Conservation (phyloP, 257 asterid genomes). For the Fraxinus americana region DNA sequence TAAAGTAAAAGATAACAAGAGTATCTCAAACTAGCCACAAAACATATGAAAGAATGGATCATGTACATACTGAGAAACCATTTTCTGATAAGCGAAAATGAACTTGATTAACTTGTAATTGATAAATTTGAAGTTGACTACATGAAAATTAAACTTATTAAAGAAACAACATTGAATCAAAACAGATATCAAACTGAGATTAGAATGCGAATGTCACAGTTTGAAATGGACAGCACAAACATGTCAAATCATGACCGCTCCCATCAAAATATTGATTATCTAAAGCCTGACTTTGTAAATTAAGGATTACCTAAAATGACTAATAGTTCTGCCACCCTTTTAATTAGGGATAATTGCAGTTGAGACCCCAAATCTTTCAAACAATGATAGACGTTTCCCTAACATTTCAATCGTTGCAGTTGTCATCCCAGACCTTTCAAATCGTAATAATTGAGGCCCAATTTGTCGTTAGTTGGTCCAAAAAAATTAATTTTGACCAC, state of each 20-base stretch:
- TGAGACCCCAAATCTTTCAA: too few species aligned
- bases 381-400: too few species aligned
- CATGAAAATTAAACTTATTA: constrained; percentile 21
- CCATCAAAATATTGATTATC: constrained; percentile 18
- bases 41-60: background rate
- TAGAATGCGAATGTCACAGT: constrained; percentile 3
- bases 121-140: background rate
- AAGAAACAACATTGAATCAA: too few species aligned
- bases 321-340: too few species aligned
- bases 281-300: background rate
- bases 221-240: constrained; percentile 3
- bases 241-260: constrained; percentile 56
- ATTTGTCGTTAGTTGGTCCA: too few species aligned
- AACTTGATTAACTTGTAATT: background rate
- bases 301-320: constrained; percentile 7
- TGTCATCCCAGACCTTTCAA: too few species aligned
- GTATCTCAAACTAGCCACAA: background rate
- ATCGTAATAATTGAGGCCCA: too few species aligned
- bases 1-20: background rate
- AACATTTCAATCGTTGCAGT: too few species aligned
- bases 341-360: too few species aligned
- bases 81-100: background rate
- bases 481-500: too few species aligned
- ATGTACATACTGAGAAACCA: background rate
- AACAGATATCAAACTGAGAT: constrained; percentile 15